These are phyloP conservation scores for Boletus sp. DNA, from an alignment of 768 basidiomycete genomes.

Conservation along the genomic window DNA sequence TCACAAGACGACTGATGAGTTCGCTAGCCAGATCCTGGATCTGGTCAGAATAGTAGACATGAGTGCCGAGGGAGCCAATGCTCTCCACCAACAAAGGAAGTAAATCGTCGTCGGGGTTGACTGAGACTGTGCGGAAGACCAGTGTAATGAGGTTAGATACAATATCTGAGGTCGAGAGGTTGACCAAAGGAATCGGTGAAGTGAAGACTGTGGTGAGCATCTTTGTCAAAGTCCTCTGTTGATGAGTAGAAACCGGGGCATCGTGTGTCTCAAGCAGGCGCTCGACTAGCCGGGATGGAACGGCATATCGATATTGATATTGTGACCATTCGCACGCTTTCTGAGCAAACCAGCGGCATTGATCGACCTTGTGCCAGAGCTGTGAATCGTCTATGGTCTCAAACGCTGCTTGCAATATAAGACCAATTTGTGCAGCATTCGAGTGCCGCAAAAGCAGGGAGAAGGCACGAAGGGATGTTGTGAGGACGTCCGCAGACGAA, in stretches of 20 bases:
- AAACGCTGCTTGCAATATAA: constrained; percentile 69
- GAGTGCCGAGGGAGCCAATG: constrained; percentile 80
- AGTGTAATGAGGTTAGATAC: constrained; percentile 73
- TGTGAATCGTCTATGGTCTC: constrained; percentile 58
- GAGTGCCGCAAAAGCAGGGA: constrained; percentile 72
- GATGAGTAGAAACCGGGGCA: constrained; percentile 38
- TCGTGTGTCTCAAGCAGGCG: constrained; percentile 65
- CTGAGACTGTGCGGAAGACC: constrained; percentile 64
- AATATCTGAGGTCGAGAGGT: constrained; percentile 87
- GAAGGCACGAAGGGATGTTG: constrained; percentile 67
- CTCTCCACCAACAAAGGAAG: constrained; percentile 69
- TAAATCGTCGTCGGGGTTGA: constrained; percentile 60
- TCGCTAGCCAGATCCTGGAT: constrained; percentile 90
- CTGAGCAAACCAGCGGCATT: constrained; percentile 81
- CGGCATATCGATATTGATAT: constrained; percentile 89
- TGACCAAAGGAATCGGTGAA: constrained; percentile 78
- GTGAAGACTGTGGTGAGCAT: constrained; percentile 87
- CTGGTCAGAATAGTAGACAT: constrained; percentile 95
- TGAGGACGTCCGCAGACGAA: constrained; percentile 65
- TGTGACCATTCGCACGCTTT: constrained; percentile 83
- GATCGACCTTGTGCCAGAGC: constrained; percentile 64
- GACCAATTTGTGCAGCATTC: constrained; percentile 68
- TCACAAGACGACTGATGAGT: constrained; percentile 67
- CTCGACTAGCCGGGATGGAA: constrained; percentile 83
- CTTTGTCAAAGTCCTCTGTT: constrained; percentile 60